phyloP scores from a whole-genome alignment of 768 basidiomycete genomes.

The Trichaptum fuscoviolaceum region DNA sequence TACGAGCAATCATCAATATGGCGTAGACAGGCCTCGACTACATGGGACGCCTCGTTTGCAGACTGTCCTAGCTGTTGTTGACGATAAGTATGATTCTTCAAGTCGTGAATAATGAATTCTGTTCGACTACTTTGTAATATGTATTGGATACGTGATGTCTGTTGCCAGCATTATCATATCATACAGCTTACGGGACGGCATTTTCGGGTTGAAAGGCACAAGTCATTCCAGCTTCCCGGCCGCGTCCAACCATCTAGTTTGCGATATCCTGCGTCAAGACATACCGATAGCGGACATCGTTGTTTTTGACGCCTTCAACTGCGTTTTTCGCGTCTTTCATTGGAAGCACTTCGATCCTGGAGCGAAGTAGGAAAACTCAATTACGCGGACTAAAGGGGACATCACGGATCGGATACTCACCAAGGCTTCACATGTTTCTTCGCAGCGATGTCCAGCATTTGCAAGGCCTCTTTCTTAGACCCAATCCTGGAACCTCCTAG shows the following conservation, averaged over 20 bases:
- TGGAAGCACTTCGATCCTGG: slow-evolving; percentile 31
- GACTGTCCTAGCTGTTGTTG: too few relatives aligned
- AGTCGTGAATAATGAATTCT: too few relatives aligned
- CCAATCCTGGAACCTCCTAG: slow-evolving; percentile 39
- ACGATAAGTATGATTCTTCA: too few relatives aligned
- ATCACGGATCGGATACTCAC: slow-evolving; percentile 25
- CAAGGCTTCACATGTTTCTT: slow-evolving; percentile 48
- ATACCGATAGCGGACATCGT: slow-evolving; percentile 49
- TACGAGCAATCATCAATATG: too few relatives aligned
- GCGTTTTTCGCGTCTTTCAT: slow-evolving; percentile 46
- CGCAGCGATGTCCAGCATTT: slow-evolving; percentile 56
- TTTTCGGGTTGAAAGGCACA: too few relatives aligned
- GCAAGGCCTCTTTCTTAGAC: slow-evolving; percentile 49
- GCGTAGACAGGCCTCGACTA: too few relatives aligned
- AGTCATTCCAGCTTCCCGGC: too few relatives aligned
- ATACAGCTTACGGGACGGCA: too few relatives aligned
- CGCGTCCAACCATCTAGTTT: background rate
- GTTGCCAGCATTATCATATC: too few relatives aligned
- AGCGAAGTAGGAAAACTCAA: background rate
- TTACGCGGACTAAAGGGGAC: background rate
- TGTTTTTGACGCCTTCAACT: slow-evolving; percentile 40
- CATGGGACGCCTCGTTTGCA: too few relatives aligned
- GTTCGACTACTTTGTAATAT: too few relatives aligned
- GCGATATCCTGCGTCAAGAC: slow-evolving; percentile 29
- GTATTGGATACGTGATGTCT: too few relatives aligned